These are phyloP conservation scores for Fusarium sublunatum DNA, from an alignment of 2,329 filamentous ascomycete species.

Conservation along the genomic window DNA sequence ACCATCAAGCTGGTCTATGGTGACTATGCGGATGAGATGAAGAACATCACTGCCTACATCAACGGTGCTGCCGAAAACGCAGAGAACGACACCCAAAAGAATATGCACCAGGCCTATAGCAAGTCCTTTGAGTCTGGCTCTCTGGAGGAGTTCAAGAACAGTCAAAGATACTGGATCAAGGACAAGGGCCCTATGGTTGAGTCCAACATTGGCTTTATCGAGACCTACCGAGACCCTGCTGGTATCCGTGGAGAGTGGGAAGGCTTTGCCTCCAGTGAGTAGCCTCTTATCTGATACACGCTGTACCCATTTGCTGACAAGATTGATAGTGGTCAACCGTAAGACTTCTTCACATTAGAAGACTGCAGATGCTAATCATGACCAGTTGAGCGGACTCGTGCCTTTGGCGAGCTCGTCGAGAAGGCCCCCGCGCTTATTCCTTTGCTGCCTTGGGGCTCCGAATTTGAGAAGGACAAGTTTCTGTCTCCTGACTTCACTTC, in stretches of 20 bases:
- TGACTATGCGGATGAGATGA: conserved; percentile 79
- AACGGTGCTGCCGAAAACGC: conserved; percentile 75
- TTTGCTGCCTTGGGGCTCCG: conserved; percentile 85
- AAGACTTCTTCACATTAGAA: conserved; percentile 19
- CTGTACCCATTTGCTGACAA: conserved; percentile 34
- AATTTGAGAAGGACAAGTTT: conserved; percentile 97
- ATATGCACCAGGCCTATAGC: conserved; percentile 79
- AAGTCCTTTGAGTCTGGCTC: conserved; percentile 81
- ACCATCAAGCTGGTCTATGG: conserved; percentile 79
- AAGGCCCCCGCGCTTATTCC: conserved; percentile 87
- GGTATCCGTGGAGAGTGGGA: conserved; percentile 87
- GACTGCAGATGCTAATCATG: conserved; percentile 4
- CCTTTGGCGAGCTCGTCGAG: conserved; percentile 86
- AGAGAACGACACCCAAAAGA: conserved; percentile 78
- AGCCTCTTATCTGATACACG: not conserved
- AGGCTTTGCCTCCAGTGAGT: conserved; percentile 75
- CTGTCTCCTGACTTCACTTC: conserved; percentile 95
- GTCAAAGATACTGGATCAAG: conserved; percentile 83
- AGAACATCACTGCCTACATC: conserved; percentile 72
- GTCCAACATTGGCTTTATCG: conserved; percentile 84
- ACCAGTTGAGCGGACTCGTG: conserved; percentile 80
- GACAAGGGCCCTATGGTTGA: conserved; percentile 85
- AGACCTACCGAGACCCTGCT: conserved; percentile 86
- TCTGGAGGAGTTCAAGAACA: conserved; percentile 81
- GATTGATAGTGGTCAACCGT: conserved; percentile 73